Base-by-base conservation (phyloP, 345 rosid genomes). In the Citrus hindsii region DNA sequence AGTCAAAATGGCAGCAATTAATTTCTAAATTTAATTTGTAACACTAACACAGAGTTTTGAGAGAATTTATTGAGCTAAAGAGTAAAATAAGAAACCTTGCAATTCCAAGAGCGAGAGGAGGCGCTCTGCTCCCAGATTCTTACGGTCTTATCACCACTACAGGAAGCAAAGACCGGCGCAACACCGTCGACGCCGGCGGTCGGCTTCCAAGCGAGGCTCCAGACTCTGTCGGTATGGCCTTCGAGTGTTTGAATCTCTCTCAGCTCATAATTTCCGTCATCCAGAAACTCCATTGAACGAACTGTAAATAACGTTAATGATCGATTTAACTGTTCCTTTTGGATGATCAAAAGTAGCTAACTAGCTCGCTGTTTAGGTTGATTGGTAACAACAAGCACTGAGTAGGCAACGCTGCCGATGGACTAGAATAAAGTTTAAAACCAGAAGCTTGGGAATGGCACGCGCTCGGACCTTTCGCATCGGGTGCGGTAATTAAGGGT, bases 101-200 rank as follows among this genome's bases (percentile, higher is more conserved):
- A 96, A 38, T 86, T 67, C 94, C 94, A 94, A 67, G 91, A 83
- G 76, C 82, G 82, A 81, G 94, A 81, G 72, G 92, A 87, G 27
- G 87, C 80, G 55, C 68, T 83, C 76, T 80, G 89, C 84, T 94
- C 92, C 99, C 99, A 96, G 89, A 94, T 90, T 75, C 98, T 88
- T n/a, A 90, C 94, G 16, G 97, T 94, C 85, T 88, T 92, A 71
- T 94, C 99, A 79, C 97, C 99, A 77, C 99, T 92, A 64, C 98
- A 91, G 22, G 97, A 94, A 73, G 99, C 98, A 28, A 96, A 82
- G 62, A 91, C 64, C 40, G 86, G 76, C 9, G 88, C 86, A 40
- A 84, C 82, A 3, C 84, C 87, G 56, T 82, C 81, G 67, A 67
- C 69, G 24, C 82, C 86, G 30, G 89, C 79, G 42, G 85, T 86